Evolutionary conservation across 352 stramenopile genomes (phyloP), one percentile per base, ranked within the genome.

Genomic region (Globisporangium heterothallicum): DNA sequence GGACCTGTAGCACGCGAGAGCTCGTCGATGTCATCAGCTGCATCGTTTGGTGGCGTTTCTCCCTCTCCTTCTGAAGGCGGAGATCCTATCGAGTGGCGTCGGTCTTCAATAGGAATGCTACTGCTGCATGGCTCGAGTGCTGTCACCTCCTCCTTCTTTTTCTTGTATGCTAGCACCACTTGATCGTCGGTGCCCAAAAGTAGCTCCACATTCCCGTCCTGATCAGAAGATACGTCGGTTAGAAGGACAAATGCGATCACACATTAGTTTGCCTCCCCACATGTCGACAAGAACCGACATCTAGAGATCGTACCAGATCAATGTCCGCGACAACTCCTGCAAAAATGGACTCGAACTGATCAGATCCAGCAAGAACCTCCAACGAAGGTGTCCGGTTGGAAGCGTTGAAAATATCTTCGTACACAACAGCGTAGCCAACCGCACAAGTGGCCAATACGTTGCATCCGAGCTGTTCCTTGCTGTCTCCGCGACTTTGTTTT

Each of bases 271-370:
- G n/a, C 12, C 10, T 38, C 12, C 12, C 32, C 29, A 10, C 6
- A 16, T 10, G 12, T 47, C 36, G 5, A 32, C 44, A 18, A 14
- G n/a, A 34, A 14, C 27, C 14, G 6, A 18, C 21, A 49, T 25
- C 49, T 3, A 46, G 18, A 19, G 9, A 48, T 19, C 30, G 21
- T 68, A 90, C 78, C 61, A 87, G 36, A 27, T 88, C 73, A 35
- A 88, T 69, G 32, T 91, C 79, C n/a, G 59, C 69, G 19, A 60
- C 56, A 22, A 74, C 55, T 2, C 64, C 65, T 0, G 69, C 73
- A 44, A 87, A 85, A 45, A 91, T 78, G 3, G 73, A 84, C 43
- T 86, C 77, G 36, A 85, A 88, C 7, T 58, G 55, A 34, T 86
- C 69, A 0, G 77, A 88, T 18, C 72, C 69, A 12, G 54, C 19